These are phyloP conservation scores for Trichoderma citrinoviride DNA, from an alignment of 2,329 filamentous ascomycete species.

Conservation along the genomic window DNA sequence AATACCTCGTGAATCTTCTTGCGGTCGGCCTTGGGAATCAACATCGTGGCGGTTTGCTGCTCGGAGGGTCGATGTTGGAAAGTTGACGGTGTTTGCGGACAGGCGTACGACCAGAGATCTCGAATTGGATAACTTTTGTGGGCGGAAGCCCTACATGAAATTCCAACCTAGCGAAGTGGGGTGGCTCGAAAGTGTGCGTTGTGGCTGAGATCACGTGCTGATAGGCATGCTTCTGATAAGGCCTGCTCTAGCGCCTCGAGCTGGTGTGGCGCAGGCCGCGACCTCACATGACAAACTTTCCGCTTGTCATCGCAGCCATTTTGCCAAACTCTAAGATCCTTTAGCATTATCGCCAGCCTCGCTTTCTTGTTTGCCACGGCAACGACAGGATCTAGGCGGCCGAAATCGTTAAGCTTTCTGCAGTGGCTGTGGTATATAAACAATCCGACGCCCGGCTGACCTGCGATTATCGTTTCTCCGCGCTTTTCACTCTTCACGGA, in stretches of 20 bases:
- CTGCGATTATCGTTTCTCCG: not conserved
- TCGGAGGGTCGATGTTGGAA: constrained; percentile 49
- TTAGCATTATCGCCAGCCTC: not conserved
- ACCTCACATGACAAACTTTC: constrained; percentile 7
- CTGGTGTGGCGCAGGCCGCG: constrained; percentile 16
- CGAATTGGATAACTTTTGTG: constrained; percentile 48
- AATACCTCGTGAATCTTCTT: constrained; percentile 95
- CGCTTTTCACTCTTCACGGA: not conserved
- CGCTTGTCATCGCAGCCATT: not conserved
- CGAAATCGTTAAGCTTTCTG: too few species aligned
- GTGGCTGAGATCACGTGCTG: constrained; percentile 36
- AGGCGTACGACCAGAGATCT: constrained; percentile 35
- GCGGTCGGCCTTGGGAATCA: constrained; percentile 99
- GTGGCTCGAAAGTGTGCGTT: constrained; percentile 30
- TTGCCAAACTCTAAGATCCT: not conserved
- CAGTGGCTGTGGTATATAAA: not conserved
- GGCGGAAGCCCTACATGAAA: constrained; percentile 43
- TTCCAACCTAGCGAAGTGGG: constrained; percentile 38
- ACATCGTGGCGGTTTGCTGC: constrained; percentile 66
- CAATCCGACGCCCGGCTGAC: not conserved
- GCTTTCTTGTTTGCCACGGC: not conserved
- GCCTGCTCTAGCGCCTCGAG: not conserved
- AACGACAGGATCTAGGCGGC: not conserved
- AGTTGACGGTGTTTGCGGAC: constrained; percentile 41
- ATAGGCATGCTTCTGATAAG: constrained; percentile 33